Evolutionary conservation across 768 basidiomycete genomes (phyloP), one percentile per base, ranked within the genome.

Genomic region (Amanita jacksonii): DNA sequence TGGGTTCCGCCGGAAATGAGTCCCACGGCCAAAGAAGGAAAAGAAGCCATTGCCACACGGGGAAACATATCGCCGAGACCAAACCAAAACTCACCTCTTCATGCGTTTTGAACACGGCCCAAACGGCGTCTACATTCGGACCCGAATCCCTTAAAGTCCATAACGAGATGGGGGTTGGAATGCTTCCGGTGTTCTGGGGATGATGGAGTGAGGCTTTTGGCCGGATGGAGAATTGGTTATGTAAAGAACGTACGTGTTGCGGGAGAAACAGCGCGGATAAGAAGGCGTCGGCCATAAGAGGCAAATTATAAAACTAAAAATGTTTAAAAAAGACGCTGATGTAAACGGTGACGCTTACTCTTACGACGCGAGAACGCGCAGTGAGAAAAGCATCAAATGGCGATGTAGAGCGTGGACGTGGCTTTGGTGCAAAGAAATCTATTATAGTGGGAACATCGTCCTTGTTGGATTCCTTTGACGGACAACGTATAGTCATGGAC

Each of bases 51-150:
- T n/a, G n/a, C n/a, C n/a, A n/a, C n/a, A n/a, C n/a, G n/a, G n/a
- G n/a, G n/a, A n/a, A n/a, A n/a, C n/a, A n/a, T n/a, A n/a, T n/a
- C n/a, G n/a, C n/a, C n/a, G n/a, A 28, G 27, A 28, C 27, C 15
- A 38, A 36, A 38, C 33, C 46, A 24, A 35, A 43, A 59, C 79
- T 54, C 48, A 81, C 79, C 66, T 81, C 77, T 54, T 74, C 71
- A 50, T 82, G 81, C 0, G 72, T 69, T 48, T 58, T 58, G 59
- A 79, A 80, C 7, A 81, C 71, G 1, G 72, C 69, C 76, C 74
- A 81, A 8, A 75, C 61, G 10, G 64, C 62, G 37, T 70, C 63
- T 36, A 41, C 51, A 46, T 25, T 53, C 16, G 38, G 53, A 48
- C 4, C 52, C 52, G 38, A 23, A 16, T 73, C 65, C 33, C 61